These are phyloP conservation scores for Penicillium oxalicum DNA, from an alignment of 2,329 filamentous ascomycete species.

Conservation along the genomic window DNA sequence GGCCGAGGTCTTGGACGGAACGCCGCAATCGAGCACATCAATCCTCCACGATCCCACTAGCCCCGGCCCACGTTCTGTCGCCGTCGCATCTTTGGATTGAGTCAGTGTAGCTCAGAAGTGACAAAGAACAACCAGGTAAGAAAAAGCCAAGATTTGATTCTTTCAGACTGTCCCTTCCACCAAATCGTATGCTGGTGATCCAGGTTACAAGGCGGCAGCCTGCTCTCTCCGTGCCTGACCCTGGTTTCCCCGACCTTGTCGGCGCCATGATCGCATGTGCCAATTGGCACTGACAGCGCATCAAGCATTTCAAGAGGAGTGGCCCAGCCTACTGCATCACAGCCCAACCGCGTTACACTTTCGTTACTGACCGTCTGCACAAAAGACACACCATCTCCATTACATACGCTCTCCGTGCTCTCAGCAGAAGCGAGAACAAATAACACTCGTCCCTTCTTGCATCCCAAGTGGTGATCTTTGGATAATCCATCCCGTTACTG, in stretches of 20 bases:
- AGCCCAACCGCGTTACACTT: slow-evolving; percentile 42
- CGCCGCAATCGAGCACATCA: slow-evolving; percentile 25
- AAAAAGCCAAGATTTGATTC: not conserved
- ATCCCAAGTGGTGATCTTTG: too few species aligned
- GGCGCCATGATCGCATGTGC: slow-evolving; percentile 23
- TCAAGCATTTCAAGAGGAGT: slow-evolving; percentile 32
- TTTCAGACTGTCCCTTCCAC: not conserved
- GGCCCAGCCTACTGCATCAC: slow-evolving; percentile 38
- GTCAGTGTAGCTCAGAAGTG: slow-evolving; percentile 13
- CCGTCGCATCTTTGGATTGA: slow-evolving; percentile 20
- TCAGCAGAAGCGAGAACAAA: too few species aligned
- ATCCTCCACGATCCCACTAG: slow-evolving; percentile 10
- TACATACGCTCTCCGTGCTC: slow-evolving; percentile 15
- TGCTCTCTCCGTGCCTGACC: slow-evolving; percentile 22
- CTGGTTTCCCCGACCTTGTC: slow-evolving; percentile 16
- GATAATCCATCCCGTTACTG: not conserved
- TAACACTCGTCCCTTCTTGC: too few species aligned
- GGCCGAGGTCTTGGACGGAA: slow-evolving; percentile 17
- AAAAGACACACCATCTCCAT: slow-evolving; percentile 30
- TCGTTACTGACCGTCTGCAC: slow-evolving; percentile 27
- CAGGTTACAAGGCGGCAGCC: slow-evolving; percentile 9
- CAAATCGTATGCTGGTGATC: slow-evolving; percentile 1
- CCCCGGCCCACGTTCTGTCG: slow-evolving; percentile 21
- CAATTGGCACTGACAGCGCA: slow-evolving; percentile 38
- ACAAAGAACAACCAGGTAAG: slow-evolving; percentile 13